These are phyloP conservation scores for Trichoderma sp. DNA, from an alignment of 2,329 filamentous ascomycete genomes.

Conservation along the genomic window DNA sequence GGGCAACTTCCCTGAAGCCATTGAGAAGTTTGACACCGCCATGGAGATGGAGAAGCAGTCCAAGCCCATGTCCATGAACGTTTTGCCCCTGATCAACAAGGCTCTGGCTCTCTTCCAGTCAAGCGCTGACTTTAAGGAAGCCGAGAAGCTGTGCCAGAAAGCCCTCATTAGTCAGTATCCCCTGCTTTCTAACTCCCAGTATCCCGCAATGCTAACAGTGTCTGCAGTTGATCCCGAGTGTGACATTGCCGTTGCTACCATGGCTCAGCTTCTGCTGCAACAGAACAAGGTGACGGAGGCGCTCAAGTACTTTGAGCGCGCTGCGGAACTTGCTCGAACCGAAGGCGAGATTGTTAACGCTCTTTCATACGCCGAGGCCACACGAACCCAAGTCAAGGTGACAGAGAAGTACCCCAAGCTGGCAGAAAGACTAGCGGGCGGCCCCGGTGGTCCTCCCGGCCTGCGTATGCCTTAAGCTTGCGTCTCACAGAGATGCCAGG, in stretches of 20 bases:
- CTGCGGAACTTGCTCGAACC: conserved; percentile 88
- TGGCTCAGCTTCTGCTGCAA: conserved; percentile 95
- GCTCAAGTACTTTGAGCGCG: conserved; percentile 94
- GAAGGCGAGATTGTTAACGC: conserved; percentile 96
- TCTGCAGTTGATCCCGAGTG: conserved; percentile 88
- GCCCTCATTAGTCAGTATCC: conserved; percentile 81
- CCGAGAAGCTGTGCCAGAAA: conserved; percentile 95
- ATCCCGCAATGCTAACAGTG: conserved; percentile 35
- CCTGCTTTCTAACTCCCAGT: not conserved
- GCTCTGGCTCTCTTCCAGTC: conserved; percentile 95
- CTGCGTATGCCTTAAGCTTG: conserved; percentile 35
- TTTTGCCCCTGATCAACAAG: conserved; percentile 97
- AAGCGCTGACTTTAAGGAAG: conserved; percentile 94
- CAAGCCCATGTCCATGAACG: conserved; percentile 95
- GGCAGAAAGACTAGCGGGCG: conserved; percentile 60
- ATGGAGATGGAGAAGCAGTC: conserved; percentile 96
- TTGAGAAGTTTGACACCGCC: conserved; percentile 97
- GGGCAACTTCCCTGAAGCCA: conserved; percentile 89
- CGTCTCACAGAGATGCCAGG: not conserved
- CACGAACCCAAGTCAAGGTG: conserved; percentile 89
- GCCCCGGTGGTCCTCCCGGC: conserved; percentile 34
- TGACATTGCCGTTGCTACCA: conserved; percentile 96
- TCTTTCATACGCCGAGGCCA: conserved; percentile 94
- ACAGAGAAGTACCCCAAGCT: conserved; percentile 83
- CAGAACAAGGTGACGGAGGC: conserved; percentile 96